Conservation (phyloP, 441 rosid species). For the Gossypium trilobum region DNA sequence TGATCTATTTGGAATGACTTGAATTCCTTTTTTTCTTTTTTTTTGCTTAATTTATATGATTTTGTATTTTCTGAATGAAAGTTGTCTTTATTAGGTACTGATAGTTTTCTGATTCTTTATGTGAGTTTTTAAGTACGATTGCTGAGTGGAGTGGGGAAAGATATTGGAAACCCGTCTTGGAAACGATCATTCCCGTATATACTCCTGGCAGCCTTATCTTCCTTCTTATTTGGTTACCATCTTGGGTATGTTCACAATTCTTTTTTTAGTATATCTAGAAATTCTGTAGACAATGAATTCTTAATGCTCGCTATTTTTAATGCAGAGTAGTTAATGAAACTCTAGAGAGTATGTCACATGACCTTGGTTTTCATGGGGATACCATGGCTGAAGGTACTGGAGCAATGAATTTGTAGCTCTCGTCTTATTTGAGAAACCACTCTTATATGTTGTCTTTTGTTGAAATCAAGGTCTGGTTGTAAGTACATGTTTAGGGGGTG, state of each 20-base stretch:
- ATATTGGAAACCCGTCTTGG: conserved; percentile 57
- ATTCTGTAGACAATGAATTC: background rate
- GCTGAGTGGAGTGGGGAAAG: conserved; percentile 50
- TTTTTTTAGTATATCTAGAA: background rate
- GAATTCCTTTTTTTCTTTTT: background rate
- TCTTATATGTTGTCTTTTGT: conserved; percentile 17
- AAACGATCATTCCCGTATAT: conserved; percentile 57
- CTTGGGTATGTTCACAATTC: conserved; percentile 40
- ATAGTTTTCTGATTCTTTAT: conserved; percentile 9
- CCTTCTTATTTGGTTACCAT: conserved; percentile 63
- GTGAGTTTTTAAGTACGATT: conserved; percentile 32
- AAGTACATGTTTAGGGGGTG: conserved; percentile 87
- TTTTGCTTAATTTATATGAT: background rate
- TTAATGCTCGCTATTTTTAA: conserved; percentile 14
- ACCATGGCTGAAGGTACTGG: conserved; percentile 56
- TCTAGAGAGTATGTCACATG: conserved; percentile 57
- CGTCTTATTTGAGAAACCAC: conserved; percentile 11
- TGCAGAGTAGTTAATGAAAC: conserved; percentile 71
- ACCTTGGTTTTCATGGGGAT: conserved; percentile 60
- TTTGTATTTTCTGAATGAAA: background rate
- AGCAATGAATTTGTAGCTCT: background rate
- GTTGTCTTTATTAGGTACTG: background rate
- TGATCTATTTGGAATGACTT: background rate
- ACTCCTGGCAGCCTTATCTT: conserved; percentile 49
- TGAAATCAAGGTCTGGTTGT: conserved; percentile 75